Conservation (phyloP, 192 early-diverging fungal genomes). For the Linnemannia schmuckeri region DNA sequence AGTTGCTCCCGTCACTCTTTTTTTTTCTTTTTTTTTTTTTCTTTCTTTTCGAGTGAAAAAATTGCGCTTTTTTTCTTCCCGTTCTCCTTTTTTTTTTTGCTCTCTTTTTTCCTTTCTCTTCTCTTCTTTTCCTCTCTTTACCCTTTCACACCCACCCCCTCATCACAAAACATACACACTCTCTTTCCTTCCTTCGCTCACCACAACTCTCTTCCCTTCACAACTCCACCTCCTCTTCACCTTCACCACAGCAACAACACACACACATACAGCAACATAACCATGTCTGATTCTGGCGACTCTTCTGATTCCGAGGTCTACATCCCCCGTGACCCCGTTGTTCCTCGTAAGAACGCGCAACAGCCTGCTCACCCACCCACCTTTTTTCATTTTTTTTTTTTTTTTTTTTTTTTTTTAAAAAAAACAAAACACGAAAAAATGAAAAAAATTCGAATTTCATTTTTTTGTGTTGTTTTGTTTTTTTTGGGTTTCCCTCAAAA, state of each 20-base stretch:
- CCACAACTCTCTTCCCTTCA: background rate
- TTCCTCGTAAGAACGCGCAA: slow-evolving; percentile 36
- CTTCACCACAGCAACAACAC: background rate
- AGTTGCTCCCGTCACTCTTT: background rate
- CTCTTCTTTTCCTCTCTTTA: slow-evolving; percentile 4
- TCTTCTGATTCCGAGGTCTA: slow-evolving; percentile 57
- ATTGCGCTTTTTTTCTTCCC: slow-evolving; percentile 10
- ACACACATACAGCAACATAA: background rate
- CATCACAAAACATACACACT: background rate
- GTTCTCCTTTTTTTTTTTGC: background rate
- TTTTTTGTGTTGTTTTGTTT: background rate
- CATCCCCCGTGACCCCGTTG: slow-evolving; percentile 56
- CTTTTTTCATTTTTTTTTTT: background rate
- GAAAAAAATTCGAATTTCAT: background rate
- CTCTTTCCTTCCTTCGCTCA: background rate
- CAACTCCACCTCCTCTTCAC: background rate
- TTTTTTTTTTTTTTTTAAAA: background rate
- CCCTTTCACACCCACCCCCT: background rate
- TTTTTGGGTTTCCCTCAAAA: background rate
- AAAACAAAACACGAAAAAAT: slow-evolving; percentile 22
- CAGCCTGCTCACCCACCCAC: background rate
- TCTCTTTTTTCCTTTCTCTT: slow-evolving; percentile 2
- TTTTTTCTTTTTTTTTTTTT: background rate
- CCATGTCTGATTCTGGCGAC: slow-evolving; percentile 51
- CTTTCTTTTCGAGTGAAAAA: background rate